These are phyloP conservation scores for Sporothrix mexicana DNA, from an alignment of 2,329 filamentous ascomycete species.

Conservation along the genomic window DNA sequence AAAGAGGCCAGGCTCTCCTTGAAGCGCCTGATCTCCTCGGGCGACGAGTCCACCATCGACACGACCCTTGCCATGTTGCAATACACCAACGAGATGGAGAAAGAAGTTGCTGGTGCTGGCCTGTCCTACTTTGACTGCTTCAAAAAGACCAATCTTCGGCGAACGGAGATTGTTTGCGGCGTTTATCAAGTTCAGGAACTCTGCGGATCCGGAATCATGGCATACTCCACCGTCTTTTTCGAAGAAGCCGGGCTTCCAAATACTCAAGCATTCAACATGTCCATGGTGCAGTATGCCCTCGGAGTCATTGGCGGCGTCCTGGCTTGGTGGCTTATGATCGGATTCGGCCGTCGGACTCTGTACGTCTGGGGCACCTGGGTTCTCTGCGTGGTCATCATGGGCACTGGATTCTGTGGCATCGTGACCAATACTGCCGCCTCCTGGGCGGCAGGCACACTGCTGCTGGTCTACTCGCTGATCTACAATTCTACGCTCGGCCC, in stretches of 20 bases:
- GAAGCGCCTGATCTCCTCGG: too few species aligned
- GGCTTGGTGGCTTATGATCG: constrained; percentile 35
- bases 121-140: constrained; percentile 58
- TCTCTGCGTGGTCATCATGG: constrained; percentile 18
- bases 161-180: constrained; percentile 53
- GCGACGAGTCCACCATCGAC: too few species aligned
- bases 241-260: constrained; percentile 43
- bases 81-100: too few species aligned
- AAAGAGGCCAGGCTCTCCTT: constrained; percentile 42
- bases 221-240: constrained; percentile 40
- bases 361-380: constrained; percentile 33
- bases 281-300: constrained; percentile 45
- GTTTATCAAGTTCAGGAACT: constrained; percentile 43
- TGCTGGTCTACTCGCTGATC: constrained; percentile 36
- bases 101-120: too few species aligned
- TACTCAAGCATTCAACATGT: constrained; percentile 43
- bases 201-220: constrained; percentile 46
- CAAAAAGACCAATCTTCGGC: constrained; percentile 50
- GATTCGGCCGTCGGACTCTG: constrained; percentile 35
- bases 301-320: constrained; percentile 32
- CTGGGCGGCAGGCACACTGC: constrained; percentile 11
- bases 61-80: constrained; percentile 36
- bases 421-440: too few species aligned
- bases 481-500: constrained; percentile 49
- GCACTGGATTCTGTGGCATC: neutral